Conservation (phyloP, 2,329 filamentous ascomycete species). For the Chaetomium olivaceum region DNA sequence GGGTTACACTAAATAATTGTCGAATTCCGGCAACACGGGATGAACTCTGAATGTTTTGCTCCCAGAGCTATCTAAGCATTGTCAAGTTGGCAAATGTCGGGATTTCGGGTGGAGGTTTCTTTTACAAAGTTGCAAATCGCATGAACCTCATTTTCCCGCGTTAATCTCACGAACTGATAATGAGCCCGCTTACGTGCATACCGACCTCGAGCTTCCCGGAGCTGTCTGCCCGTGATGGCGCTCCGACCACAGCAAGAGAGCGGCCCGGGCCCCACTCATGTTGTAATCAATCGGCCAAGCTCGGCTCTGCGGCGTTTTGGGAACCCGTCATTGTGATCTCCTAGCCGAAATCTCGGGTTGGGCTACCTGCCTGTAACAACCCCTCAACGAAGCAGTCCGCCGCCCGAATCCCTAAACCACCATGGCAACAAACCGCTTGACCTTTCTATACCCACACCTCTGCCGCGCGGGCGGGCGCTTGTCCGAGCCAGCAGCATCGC, state of each 20-base stretch:
- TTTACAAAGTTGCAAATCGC: too few relatives aligned
- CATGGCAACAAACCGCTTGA: constrained; percentile 64
- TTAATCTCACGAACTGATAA: too few relatives aligned
- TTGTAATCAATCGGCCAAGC: neutral
- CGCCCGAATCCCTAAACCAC: constrained; percentile 39
- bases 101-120: too few relatives aligned
- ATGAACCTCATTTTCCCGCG: too few relatives aligned
- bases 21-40: neutral
- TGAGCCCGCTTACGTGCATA: neutral
- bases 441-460: constrained; percentile 69
- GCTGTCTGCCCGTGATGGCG: neutral
- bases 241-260: neutral
- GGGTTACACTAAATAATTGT: neutral
- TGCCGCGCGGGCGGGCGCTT: constrained; percentile 51
- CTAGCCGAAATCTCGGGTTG: constrained; percentile 11
- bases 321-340: constrained; percentile 15
- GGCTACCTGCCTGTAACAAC: constrained; percentile 13
- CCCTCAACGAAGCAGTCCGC: neutral
- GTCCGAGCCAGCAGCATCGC: constrained; percentile 43
- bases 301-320: constrained; percentile 2
- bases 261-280: neutral
- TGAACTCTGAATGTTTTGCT: neutral
- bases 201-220: neutral
- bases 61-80: too few relatives aligned
- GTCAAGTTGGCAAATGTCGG: too few relatives aligned